Conservation (phyloP, 495 filamentous ascomycete species). For the Neurospora sp. region DNA sequence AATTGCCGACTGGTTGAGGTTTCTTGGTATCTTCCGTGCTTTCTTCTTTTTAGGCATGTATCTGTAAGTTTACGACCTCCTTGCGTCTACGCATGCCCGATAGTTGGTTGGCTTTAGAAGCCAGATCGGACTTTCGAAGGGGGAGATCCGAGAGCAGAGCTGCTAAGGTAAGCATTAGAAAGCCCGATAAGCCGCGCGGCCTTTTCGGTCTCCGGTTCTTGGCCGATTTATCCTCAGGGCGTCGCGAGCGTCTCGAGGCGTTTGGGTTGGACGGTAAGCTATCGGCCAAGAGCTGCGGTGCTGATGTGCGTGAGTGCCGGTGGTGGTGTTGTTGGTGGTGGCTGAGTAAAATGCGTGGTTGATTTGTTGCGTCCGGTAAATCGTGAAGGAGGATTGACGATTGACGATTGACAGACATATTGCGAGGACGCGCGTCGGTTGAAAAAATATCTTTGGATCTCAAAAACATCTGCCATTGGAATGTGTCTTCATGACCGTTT, state of each 20-base stretch:
- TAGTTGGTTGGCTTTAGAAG: neutral
- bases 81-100: neutral
- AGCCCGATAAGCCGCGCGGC: neutral
- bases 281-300: neutral
- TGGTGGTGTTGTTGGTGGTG: neutral
- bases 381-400: neutral
- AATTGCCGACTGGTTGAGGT: neutral
- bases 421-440: neutral
- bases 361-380: neutral
- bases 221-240: neutral
- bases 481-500: neutral
- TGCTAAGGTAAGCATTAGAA: neutral
- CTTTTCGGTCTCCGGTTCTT: neutral
- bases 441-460: neutral
- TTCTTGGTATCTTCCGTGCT: no score
- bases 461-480: neutral
- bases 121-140: neutral
- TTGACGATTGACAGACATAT: neutral
- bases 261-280: neutral
- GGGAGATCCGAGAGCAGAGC: neutral
- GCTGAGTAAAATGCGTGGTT: neutral
- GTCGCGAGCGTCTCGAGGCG: neutral
- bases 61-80: no score
- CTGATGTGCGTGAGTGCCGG: neutral
- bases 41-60: no score